Base-by-base conservation (phyloP, 768 basidiomycete genomes). In the Pleurotus salmoneostramineus region DNA sequence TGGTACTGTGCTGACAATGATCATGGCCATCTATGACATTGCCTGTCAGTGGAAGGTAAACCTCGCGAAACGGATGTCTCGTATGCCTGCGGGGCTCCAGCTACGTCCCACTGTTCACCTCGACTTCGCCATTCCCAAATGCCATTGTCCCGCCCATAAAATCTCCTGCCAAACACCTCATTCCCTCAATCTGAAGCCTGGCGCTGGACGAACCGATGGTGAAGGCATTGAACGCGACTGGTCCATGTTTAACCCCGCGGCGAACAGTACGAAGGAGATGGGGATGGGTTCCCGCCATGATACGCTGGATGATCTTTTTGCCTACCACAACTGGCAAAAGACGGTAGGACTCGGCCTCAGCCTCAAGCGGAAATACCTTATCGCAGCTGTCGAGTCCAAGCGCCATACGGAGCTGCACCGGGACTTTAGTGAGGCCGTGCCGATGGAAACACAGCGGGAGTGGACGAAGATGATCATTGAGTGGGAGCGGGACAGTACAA, bases 11-110 rank as follows among this genome's bases (percentile, higher is more conserved):
- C n/a, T 58, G 1, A 54, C 47, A 0, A 17, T 37, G 6, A 31
- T 66, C 4, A 42, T 67, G n/a, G 15, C 68, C 4, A 65, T 61
- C 10, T 73, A 73, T 50, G 72, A 73, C 59, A 72, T 74, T 33
- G 64, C 57, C 7, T 74, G 73, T 58, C 70, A 72, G 42, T 74
- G 65, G 62, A 57, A 44, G 35, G 35, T 61, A 12, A 61, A 65
- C 8, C 47, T 72, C 36, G 50, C 46, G 6, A 34, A 33, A 32
- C 64, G 68, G 2, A 56, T 64, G 37, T 5, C 27, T 6, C 17
- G 32, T 14, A 45, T 65, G 17, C 65, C 65, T 2, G 17, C 21
- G 21, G 21, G 2, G 3, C 21, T 21, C 6, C 11, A 15, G 17
- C 50, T 58, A 42, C 56, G 57, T 7, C 14, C 50, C 6, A 46